Evolutionary conservation across 2,329 filamentous ascomycete genomes (phyloP), one percentile per base, ranked within the genome.

Genomic region (Calonectria pseudoturangicola): DNA sequence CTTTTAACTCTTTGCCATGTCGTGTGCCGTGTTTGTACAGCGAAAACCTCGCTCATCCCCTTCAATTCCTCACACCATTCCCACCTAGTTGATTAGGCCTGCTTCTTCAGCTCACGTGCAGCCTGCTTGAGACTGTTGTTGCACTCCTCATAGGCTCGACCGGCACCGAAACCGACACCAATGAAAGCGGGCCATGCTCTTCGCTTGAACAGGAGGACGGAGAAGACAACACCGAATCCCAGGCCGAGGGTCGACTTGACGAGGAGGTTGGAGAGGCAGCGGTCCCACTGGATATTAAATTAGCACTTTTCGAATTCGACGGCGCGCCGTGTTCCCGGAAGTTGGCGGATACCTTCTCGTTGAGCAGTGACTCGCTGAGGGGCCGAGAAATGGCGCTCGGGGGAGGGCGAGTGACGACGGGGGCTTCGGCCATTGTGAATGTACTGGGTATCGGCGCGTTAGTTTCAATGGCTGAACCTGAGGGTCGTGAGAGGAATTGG

Each of bases 171-270:
- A 71, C 97, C 97, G 68, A 96, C 90, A 77, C 97, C 97, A 78
- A 98, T 91, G 84, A 95, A 97, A n/a, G 96, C 97, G 71, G 97
- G 97, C 95, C 96, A 99, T 78, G 97, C 95, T 88, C 97, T 93
- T 86, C 97, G 94, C 91, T 98, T 98, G 92, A 99, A 99, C 69
- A 99, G 88, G 72, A 99, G 93, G 74, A 99, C 96, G 74, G 97
- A 98, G 90, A 99, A 98, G 87, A 99, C 95, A 85, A 99, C 93
- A 84, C 97, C 97, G 87, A 99, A 99, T 80, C 94, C 95, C 84
- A 98, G 94, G 82, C 97, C 97, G 85, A 99, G 93, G 70, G 94
- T 93, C 77, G 96, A 98, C 87, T 97, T 96, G 89, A 99, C 97
- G 84, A 99, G 92, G 86, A 98, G 92, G 83, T 97, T 98, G 80